Evolutionary conservation across 2,329 filamentous ascomycete species (phyloP).

Genomic region (Phialophora verrucosa): DNA sequence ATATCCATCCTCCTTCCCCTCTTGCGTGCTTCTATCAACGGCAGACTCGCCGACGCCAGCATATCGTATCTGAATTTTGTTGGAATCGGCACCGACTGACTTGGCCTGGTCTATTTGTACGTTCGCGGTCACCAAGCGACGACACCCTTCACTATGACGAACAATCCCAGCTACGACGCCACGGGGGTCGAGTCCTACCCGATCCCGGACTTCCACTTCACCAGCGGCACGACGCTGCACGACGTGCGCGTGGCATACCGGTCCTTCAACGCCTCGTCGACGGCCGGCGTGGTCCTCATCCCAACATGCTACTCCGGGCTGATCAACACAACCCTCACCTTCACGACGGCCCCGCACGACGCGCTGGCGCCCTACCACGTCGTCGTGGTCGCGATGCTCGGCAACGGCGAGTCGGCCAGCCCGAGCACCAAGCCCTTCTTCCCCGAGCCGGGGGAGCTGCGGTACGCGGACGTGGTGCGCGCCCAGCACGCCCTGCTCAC

Average conservation of each 20-base stretch:
- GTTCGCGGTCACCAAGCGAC: not conserved
- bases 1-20: not conserved
- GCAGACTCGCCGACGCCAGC: not conserved
- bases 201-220: constrained; percentile 50
- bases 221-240: constrained; percentile 44
- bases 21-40: not conserved
- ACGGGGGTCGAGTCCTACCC: constrained; percentile 44
- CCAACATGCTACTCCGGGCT: constrained; percentile 62
- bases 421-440: constrained; percentile 54
- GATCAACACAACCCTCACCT: constrained; percentile 57
- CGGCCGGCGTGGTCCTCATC: constrained; percentile 53
- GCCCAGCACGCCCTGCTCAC: constrained; percentile 51
- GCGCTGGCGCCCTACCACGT: constrained; percentile 52
- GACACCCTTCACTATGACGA: constrained; percentile 7
- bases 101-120: not conserved
- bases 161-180: constrained; percentile 34
- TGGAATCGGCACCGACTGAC: not conserved
- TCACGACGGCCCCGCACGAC: constrained; percentile 45
- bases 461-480: constrained; percentile 54
- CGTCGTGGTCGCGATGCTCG: constrained; percentile 55
- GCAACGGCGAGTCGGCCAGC: constrained; percentile 56
- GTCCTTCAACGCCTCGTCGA: constrained; percentile 48
- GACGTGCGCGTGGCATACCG: constrained; percentile 50
- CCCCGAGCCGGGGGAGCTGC: constrained; percentile 43
- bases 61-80: not conserved